Base-by-base conservation (phyloP, 83 land plant genomes). In the Thuja plicata region DNA sequence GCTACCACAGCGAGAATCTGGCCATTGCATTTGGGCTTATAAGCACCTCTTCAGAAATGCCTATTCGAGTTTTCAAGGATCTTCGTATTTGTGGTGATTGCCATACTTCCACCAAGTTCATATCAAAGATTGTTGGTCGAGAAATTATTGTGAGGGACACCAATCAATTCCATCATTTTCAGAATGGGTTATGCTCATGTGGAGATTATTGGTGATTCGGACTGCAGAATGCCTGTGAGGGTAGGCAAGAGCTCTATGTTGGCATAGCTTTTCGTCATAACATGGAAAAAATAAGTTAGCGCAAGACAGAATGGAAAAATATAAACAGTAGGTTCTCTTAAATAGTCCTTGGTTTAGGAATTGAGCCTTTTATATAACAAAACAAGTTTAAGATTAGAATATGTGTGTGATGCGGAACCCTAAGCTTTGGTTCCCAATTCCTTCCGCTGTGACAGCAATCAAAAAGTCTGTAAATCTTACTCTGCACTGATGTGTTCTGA, bases 121-220 rank as follows among this genome's bases (percentile, higher is more conserved):
- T 86, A 1, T 57, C 85, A 83, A 83, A 46, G 48, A 83, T 83
- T 45, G 54, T 46, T 46, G 85, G 50, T 83, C 85, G 85, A 43
- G 85, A 43, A 83, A 83, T 83, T 46, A n/a, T 83, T 83, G 52
- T 83, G 41, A 83, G 54, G 52, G 85, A 83, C 27, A 83, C 85
- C 55, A 83, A 83, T 46, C 48, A 43, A 83, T 83, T 83, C 54
- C 85, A 83, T 83, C 85, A 45, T 83, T 83, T 83, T 46, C 45
- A 83, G 85, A 50, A 46, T 83, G 85, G 85, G 85, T 11, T 83
- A n/a, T 83, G 85, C 85, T 83, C 85, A 43, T 83, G 85, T 83
- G 85, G 34, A n/a, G 85, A 83, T 24, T 83, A 46, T 83, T 83
- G 85, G 85, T 83, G 85, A 83, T 83, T 74, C 3, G 37, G 9